Evolutionary conservation across 2,329 filamentous ascomycete genomes (phyloP).

Genomic region (Aspergillus udagawae): DNA sequence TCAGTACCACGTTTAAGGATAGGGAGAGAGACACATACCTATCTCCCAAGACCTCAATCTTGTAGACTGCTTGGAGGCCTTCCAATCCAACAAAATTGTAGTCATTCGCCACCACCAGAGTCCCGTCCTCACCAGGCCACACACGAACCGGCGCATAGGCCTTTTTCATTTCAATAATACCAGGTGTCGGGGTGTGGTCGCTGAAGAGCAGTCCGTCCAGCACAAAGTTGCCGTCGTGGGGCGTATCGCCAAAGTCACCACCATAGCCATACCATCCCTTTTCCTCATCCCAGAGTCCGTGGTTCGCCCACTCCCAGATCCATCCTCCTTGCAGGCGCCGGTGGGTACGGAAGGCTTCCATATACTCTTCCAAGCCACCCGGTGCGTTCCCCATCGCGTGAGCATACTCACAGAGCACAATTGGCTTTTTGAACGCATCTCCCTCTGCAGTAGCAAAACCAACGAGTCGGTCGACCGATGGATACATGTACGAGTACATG

Average conservation of each 20-base stretch:
- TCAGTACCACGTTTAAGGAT: neutral
- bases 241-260: slow-evolving; percentile 59
- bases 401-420: slow-evolving; percentile 48
- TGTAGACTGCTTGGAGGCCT: neutral
- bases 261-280: slow-evolving; percentile 54
- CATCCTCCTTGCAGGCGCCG: slow-evolving; percentile 63
- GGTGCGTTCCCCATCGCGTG: slow-evolving; percentile 73
- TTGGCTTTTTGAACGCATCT: slow-evolving; percentile 40
- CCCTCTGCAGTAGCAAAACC: slow-evolving; percentile 25
- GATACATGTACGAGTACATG: slow-evolving; percentile 67
- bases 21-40: neutral
- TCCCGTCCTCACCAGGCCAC: neutral
- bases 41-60: neutral
- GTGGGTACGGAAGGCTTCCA: slow-evolving; percentile 58
- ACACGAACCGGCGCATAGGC: slow-evolving; percentile 51
- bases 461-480: slow-evolving; percentile 51
- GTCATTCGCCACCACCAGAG: neutral
- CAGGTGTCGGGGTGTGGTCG: slow-evolving; percentile 54
- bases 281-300: slow-evolving; percentile 48
- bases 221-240: slow-evolving; percentile 59
- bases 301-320: slow-evolving; percentile 65
- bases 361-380: slow-evolving; percentile 65
- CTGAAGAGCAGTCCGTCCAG: slow-evolving; percentile 55
- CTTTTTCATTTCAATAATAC: slow-evolving; percentile 55
- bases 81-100: neutral